Evolutionary conservation across 495 filamentous ascomycete genomes (phyloP).

Genomic region (Rusavskia elegans): DNA sequence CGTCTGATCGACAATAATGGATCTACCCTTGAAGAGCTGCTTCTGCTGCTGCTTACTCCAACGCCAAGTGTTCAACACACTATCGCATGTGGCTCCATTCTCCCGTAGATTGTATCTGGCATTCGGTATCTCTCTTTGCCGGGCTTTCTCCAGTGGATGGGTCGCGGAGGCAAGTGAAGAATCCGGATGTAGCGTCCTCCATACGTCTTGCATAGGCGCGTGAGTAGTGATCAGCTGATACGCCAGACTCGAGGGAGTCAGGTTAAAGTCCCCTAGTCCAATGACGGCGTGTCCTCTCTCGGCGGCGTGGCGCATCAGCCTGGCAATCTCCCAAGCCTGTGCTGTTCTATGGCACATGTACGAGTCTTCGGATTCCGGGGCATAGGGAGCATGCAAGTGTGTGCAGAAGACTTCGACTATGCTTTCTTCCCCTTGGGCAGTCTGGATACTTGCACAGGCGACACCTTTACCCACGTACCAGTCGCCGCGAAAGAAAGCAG

Average conservation of each 20-base stretch:
- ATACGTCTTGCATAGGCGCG: conserved; percentile 65
- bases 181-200: conserved; percentile 66
- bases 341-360: conserved; percentile 82
- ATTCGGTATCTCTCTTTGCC: conserved; percentile 38
- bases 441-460: conserved; percentile 65
- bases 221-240: conserved; percentile 68
- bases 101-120: conserved; percentile 59
- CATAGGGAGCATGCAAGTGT: conserved; percentile 85
- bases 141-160: conserved; percentile 40
- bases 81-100: conserved; percentile 82
- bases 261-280: conserved; percentile 88
- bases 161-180: conserved; percentile 57
- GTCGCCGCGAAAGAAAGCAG: conserved; percentile 85
- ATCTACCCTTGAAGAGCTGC: conserved; percentile 40
- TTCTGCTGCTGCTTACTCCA: conserved; percentile 56
- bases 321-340: conserved; percentile 95
- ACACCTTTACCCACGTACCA: conserved; percentile 83
- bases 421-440: conserved; percentile 47
- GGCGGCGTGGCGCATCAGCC: conserved; percentile 69
- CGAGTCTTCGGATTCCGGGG: conserved; percentile 60
- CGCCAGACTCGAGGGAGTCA: conserved; percentile 75
- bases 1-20: conserved; percentile 37
- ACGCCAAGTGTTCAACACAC: conserved; percentile 79
- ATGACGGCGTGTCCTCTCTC: conserved; percentile 76
- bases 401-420: conserved; percentile 90